phyloP scores from a whole-genome alignment of 1,284 basidiomycete genomes.

The Ceratobasidium sp. region DNA sequence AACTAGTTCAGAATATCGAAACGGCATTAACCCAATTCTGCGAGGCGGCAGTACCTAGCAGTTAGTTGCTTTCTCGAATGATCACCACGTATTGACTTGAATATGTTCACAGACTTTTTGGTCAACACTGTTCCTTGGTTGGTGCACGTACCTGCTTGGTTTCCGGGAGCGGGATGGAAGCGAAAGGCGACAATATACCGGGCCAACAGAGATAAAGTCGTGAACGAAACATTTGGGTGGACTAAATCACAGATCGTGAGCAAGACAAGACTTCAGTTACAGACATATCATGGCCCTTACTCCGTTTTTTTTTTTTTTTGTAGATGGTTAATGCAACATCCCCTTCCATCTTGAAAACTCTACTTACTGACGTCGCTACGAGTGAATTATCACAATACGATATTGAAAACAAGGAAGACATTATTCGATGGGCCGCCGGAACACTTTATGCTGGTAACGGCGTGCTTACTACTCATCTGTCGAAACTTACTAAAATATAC shows the following conservation, averaged over 20 bases:
- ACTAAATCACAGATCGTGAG: neutral
- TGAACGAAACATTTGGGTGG: neutral
- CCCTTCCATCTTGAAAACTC: neutral
- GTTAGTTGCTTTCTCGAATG: neutral
- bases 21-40: too few species aligned
- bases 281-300: neutral
- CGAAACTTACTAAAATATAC: neutral
- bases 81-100: neutral
- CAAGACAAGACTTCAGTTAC: neutral
- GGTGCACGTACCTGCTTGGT: slow-evolving; percentile 31
- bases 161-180: slow-evolving; percentile 37
- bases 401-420: slow-evolving; percentile 3
- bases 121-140: slow-evolving; percentile 10
- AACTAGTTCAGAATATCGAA: too few species aligned
- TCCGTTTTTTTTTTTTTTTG: neutral
- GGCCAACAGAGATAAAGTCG: neutral
- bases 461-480: neutral
- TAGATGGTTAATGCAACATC: neutral
- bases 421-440: slow-evolving; percentile 21
- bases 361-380: neutral
- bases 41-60: neutral
- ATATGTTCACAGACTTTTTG: neutral
- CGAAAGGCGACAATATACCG: neutral
- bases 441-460: slow-evolving; percentile 17
- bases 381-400: neutral